phyloP scores from a whole-genome alignment of 805 yeast species.

The Isabelozyma heimii region DNA sequence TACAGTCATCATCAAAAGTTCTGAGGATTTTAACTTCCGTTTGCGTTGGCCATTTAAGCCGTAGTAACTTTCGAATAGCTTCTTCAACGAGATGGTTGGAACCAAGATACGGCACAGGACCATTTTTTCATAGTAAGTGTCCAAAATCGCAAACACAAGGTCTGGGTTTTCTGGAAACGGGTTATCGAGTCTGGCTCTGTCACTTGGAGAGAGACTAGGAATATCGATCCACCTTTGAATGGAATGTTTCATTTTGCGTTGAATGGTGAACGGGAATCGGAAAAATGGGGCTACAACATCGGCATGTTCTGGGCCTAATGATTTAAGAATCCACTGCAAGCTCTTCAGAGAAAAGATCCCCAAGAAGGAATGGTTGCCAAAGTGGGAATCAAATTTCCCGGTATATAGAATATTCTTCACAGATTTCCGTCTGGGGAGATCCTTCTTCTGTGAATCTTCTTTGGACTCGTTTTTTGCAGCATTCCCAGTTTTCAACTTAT shows the following conservation, averaged over 20 bases:
- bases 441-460: not conserved
- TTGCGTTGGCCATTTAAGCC: slow-evolving; percentile 2
- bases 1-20: slow-evolving; percentile 32
- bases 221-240: slow-evolving; percentile 24
- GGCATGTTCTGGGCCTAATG: slow-evolving; percentile 20
- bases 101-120: not conserved
- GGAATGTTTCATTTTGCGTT: not conserved
- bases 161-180: slow-evolving; percentile 11
- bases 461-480: not conserved
- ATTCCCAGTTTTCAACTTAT: too few relatives aligned
- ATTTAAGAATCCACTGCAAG: slow-evolving; percentile 26
- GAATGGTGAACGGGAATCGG: slow-evolving; percentile 19
- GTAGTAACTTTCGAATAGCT: slow-evolving; percentile 26
- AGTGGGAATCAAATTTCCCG: slow-evolving; percentile 16
- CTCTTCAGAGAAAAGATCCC: slow-evolving; percentile 33
- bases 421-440: not conserved
- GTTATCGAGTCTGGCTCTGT: not conserved
- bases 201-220: slow-evolving; percentile 9
- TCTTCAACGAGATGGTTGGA: slow-evolving; percentile 9
- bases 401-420: not conserved
- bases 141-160: slow-evolving; percentile 22
- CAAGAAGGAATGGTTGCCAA: slow-evolving; percentile 37
- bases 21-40: slow-evolving; percentile 23
- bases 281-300: slow-evolving; percentile 21
- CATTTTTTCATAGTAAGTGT: slow-evolving; percentile 13